Evolutionary conservation across 441 rosid genomes (phyloP).

Genomic region (Croton setiger): DNA sequence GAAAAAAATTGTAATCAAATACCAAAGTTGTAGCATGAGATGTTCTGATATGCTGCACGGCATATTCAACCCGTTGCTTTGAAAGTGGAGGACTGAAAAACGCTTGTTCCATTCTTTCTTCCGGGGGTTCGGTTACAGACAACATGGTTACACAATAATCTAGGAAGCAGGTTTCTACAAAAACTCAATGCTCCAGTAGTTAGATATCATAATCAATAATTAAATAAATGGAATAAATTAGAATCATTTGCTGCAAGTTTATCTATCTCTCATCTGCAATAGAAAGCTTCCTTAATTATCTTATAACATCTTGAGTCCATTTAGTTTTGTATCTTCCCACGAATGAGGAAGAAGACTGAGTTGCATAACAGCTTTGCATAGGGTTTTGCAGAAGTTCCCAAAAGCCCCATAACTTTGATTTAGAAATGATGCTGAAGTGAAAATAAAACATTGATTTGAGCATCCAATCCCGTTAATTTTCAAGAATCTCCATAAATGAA

Average conservation of each 20-base stretch:
- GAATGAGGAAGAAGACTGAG: neutral
- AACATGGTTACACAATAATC: slow-evolving; percentile 51
- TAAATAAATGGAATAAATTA: slow-evolving; percentile 2
- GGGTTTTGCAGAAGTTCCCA: neutral
- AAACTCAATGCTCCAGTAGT: slow-evolving; percentile 15
- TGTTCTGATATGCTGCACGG: slow-evolving; percentile 69
- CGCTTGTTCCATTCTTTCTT: slow-evolving; percentile 97
- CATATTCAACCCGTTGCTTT: slow-evolving; percentile 93
- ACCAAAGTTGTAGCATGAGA: slow-evolving; percentile 78
- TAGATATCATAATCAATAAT: slow-evolving; percentile 12
- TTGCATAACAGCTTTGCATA: no score
- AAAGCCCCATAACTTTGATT: neutral
- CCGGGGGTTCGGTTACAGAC: slow-evolving; percentile 69
- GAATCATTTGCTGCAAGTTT: no score
- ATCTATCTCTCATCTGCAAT: no score
- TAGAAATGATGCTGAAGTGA: neutral
- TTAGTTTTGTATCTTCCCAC: no score
- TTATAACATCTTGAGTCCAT: no score
- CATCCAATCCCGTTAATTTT: neutral
- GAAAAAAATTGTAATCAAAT: slow-evolving; percentile 16
- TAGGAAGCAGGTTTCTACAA: slow-evolving; percentile 49
- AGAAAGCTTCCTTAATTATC: neutral
- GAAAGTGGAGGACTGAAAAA: slow-evolving; percentile 94
- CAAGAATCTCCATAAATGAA: neutral
- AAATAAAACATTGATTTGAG: neutral